Evolutionary conservation across 1,284 basidiomycete species (phyloP).

Genomic region (Megacollybia platyphylla): DNA sequence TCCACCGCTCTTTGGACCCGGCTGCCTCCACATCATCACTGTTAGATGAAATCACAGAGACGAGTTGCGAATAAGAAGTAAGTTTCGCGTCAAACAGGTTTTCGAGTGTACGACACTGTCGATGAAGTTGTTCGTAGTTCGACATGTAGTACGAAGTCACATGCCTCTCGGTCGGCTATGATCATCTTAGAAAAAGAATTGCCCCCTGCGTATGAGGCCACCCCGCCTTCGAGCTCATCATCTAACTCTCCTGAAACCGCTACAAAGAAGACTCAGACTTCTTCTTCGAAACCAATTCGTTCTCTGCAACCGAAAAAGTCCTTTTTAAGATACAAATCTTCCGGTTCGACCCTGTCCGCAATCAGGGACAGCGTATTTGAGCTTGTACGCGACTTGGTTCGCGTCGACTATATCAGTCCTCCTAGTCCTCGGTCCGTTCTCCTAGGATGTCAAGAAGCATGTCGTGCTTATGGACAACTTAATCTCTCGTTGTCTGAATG

Average conservation of each 20-base stretch:
- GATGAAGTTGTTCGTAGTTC: slow-evolving; percentile 66
- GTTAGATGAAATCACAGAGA: slow-evolving; percentile 55
- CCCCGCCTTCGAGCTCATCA: neutral
- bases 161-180: neutral
- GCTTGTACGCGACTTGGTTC: slow-evolving; percentile 20
- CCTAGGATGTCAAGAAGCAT: slow-evolving; percentile 32
- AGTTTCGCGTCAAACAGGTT: slow-evolving; percentile 85
- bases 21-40: slow-evolving; percentile 59
- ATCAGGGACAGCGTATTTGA: slow-evolving; percentile 23
- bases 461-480: slow-evolving; percentile 16
- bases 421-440: slow-evolving; percentile 20
- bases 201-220: neutral
- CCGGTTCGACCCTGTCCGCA: neutral
- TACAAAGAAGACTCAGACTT: neutral
- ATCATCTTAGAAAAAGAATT: neutral
- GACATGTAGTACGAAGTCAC: slow-evolving; percentile 31
- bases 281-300: neutral
- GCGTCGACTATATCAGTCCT: slow-evolving; percentile 9
- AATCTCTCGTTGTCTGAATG: too few relatives aligned
- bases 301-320: neutral
- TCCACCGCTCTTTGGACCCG: slow-evolving; percentile 60
- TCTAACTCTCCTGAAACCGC: neutral
- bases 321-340: neutral
- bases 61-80: slow-evolving; percentile 79
- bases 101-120: slow-evolving; percentile 85